Evolutionary conservation across 306 rosid genomes (phyloP).

Genomic region (Lathyrus sativus): DNA sequence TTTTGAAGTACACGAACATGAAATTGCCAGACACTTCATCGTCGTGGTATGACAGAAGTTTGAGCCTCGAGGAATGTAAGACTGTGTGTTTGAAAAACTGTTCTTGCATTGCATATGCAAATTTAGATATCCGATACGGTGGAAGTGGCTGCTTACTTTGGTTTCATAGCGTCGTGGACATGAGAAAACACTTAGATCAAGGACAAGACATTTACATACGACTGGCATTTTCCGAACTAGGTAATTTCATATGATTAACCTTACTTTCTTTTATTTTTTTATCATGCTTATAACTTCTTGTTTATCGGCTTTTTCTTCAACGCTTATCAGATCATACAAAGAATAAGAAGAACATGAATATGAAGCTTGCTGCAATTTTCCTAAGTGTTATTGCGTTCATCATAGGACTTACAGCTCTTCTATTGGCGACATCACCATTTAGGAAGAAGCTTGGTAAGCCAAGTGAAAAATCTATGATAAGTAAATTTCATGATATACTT

Average conservation of each 20-base stretch:
- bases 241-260: not conserved
- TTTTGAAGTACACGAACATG: too few relatives aligned
- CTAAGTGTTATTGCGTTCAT: not conserved
- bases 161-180: conserved; percentile 38
- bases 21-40: too few relatives aligned
- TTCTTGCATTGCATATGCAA: conserved; percentile 40
- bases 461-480: not conserved
- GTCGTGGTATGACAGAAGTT: too few relatives aligned
- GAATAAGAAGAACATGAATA: not conserved
- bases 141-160: conserved; percentile 50
- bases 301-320: not conserved
- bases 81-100: conserved; percentile 40
- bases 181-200: not conserved
- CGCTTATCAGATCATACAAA: not conserved
- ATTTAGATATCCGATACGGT: conserved; percentile 17
- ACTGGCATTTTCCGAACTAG: not conserved
- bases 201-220: not conserved
- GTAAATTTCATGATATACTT: not conserved
- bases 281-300: not conserved
- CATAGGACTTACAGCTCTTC: not conserved
- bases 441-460: conserved; percentile 3
- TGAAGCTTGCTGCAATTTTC: not conserved
- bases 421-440: not conserved
- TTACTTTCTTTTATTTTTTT: not conserved
- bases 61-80: conserved; percentile 26